Evolutionary conservation across 495 filamentous ascomycete genomes (phyloP), one percentile per base, ranked within the genome.

Genomic region (Penicillium soppii): DNA sequence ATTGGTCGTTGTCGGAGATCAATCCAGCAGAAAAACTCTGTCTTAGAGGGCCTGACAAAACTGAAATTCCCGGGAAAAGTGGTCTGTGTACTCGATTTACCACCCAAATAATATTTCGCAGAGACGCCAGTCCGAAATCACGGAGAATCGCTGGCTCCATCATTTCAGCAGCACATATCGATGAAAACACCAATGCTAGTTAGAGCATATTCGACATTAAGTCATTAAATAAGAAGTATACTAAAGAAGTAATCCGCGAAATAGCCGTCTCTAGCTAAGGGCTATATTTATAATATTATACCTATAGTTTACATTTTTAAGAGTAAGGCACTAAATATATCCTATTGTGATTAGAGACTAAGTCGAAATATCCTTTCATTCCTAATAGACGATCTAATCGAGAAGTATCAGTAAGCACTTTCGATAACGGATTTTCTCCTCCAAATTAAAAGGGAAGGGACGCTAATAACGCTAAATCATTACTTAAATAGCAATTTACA

Each of bases 201-300:
- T 40, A 13, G 38, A 40, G 20, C 4, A 40, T n/a, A 10, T 40
- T 21, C 44, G 52, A 52, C 21, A 33, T 40, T 30, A 7, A 58
- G 26, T 4, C 15, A 8, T 29, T 38, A 15, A 19, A 9, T n/a
- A 4, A 38, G 17, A 30, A 74, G 53, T 7, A 62, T 77, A 3
- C 79, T 83, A 62, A 75, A 72, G 25, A 71, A 81, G 29, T 81
- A 87, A 53, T 78, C 80, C 0, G 56, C 38, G 4, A 83, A 82
- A 23, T 87, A 80, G 82, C 54, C 67, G 0, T 26, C 21, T 1
- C 62, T 86, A 6, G 73, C 78, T 0, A 26, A 67, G 7, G 65
- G 62, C 0, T 79, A 83, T 47, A 65, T 82, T n/a, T 71, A 66
- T 33, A 57, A 70, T 25, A 59, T 78, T 4, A 74, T 83, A 17